Conservation (phyloP, 108 stramenopile species). For the Bacterosira constricta region DNA sequence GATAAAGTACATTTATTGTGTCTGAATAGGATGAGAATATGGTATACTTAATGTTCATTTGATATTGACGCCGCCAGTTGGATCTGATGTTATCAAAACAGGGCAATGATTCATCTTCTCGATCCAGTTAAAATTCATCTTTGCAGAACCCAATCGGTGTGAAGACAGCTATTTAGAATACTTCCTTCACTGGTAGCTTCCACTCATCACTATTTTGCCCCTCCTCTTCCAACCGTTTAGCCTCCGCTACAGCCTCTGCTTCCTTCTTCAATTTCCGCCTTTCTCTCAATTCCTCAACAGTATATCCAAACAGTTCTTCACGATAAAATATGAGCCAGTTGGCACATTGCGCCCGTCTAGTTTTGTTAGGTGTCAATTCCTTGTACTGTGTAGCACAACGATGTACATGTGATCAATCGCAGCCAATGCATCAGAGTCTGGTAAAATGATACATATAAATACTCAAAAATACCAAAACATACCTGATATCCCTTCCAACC, state of each 20-base stretch:
- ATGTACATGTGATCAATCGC: neutral
- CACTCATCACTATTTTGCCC: slow-evolving; percentile 47
- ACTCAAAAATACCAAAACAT: slow-evolving; percentile 4
- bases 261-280: slow-evolving; percentile 60
- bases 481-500: slow-evolving; percentile 89
- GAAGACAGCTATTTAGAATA: slow-evolving; percentile 47
- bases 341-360: slow-evolving; percentile 91
- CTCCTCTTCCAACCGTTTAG: slow-evolving; percentile 28
- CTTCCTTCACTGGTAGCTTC: slow-evolving; percentile 81
- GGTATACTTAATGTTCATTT: no score
- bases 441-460: neutral
- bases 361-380: slow-evolving; percentile 96
- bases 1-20: no score
- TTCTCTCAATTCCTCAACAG: slow-evolving; percentile 82
- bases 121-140: no score
- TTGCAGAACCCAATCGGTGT: no score
- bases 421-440: neutral
- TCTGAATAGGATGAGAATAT: no score
- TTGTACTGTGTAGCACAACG: slow-evolving; percentile 41
- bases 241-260: slow-evolving; percentile 51
- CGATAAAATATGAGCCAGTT: slow-evolving; percentile 92
- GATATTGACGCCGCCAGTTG: no score
- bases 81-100: no score
- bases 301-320: slow-evolving; percentile 87
- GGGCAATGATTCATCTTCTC: no score